Evolutionary conservation across 202 grass and related monocot species (phyloP).

Genomic region (Elaeis oleifera): DNA sequence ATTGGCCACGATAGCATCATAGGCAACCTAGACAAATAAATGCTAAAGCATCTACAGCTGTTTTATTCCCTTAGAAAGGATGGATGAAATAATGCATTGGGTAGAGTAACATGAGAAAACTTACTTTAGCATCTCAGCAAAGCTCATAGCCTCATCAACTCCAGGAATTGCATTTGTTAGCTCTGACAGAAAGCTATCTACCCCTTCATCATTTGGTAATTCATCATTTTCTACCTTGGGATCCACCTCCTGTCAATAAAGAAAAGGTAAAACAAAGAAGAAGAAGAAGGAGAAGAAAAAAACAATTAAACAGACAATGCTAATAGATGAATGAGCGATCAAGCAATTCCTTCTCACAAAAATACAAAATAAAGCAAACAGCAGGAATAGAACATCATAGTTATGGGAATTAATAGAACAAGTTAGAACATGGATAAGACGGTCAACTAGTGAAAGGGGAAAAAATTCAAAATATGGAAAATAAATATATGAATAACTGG

Average conservation of each 20-base stretch:
- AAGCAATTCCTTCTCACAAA: not conserved
- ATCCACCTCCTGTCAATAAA: conserved; percentile 74
- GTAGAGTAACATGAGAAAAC: not conserved
- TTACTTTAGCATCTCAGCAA: conserved; percentile 99
- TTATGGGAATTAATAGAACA: too few relatives aligned
- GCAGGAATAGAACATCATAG: too few relatives aligned
- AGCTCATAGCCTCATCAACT: conserved; percentile 99
- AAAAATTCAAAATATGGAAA: too few relatives aligned
- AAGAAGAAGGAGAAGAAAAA: not conserved
- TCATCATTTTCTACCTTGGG: conserved; percentile 97
- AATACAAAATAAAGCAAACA: not conserved
- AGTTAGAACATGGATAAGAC: too few relatives aligned
- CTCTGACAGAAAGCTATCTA: conserved; percentile 95
- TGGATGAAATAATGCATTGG: not conserved
- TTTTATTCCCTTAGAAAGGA: not conserved
- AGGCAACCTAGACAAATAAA: too few relatives aligned
- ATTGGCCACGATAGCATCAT: too few relatives aligned
- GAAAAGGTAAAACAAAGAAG: conserved; percentile 2
- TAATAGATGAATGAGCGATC: not conserved
- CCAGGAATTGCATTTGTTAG: conserved; percentile 96
- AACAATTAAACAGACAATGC: too few relatives aligned
- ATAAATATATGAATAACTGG: too few relatives aligned
- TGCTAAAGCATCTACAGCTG: too few relatives aligned
- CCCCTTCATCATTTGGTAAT: conserved; percentile 57
- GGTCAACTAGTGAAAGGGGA: too few relatives aligned